Evolutionary conservation across 371 early-diverging fungal species (phyloP), one percentile per base, ranked within the genome.

Genomic region (Basidiobolus heterosporus): DNA sequence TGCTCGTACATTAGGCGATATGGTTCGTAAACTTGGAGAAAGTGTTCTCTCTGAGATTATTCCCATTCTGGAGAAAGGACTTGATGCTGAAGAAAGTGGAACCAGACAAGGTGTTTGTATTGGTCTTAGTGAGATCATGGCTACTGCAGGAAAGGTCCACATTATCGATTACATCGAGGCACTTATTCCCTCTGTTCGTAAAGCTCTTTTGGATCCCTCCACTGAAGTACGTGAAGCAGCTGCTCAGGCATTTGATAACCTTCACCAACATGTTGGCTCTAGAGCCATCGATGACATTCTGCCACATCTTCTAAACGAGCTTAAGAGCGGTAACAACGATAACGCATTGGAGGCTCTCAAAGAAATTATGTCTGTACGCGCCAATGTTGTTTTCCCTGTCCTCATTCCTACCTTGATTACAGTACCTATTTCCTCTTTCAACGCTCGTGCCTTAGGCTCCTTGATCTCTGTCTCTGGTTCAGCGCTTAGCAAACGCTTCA

Each of bases 21-120:
- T 97, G 40, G 95, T 95, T 7, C 78, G 85, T 36, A 92, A 93
- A 61, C 66, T 97, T 45, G 98, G 98, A 44, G 96, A 96, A 47
- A 60, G 72, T 47, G 74, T 96, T 36, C 63, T 94, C 50, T 68
- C 72, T 11, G 80, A 85, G 51, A 80, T 95, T 14, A 64, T 97
- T 41, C 96, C 95, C 2, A 82, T 91, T 44, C 66, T 96, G 30
- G 78, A 86, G 57, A 65, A 70, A 17, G 85, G 87, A 38, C 71
- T 96, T 51, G 70, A 68, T 16, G 74, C 81, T 18, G 46, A 65
- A 7, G 72, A 77, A 20, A 70, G 65, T 15, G 69, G 71, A 48
- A 80, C 69, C 13, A 75, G 95, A 38, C 80, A 91, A 51, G 95
- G 94, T 61, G 93, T 85, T 30, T 92, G 88, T 57, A 72, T 93